Base-by-base conservation (phyloP, 2,329 filamentous ascomycete genomes). In the Elsinoe arachidis region DNA sequence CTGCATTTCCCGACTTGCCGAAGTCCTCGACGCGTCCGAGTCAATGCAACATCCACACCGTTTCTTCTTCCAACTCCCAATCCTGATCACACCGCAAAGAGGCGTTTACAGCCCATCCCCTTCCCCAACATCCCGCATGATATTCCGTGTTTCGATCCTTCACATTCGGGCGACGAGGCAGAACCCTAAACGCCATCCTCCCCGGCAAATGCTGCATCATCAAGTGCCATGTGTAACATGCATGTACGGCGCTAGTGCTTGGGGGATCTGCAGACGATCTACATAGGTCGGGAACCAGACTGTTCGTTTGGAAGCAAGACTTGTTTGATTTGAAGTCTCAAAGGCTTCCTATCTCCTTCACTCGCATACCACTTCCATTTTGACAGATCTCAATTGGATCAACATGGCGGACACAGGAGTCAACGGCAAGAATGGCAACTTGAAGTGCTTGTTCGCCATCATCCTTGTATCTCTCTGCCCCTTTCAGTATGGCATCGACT, bases 401-500 rank as follows among this genome's bases (percentile, higher is more conserved):
- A 46, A 17, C 41, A 53, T 53, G 49, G 17, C 49, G 34, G 49
- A 53, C 49, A 23, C 34, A n/a, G 19, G 15, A 26, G 69, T 69
- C 61, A 19, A 34, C 21, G 49, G 49, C 49, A 53, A 26, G 33
- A 53, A 34, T 53, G 49, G 49, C 49, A 74, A 78, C 59, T 76
- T 75, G 74, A 74, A 73, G 63, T 77, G 74, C 60, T 69, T 78
- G 41, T 23, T 74, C 5, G 77, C 76, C 19, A 78, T 77, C 58
- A 74, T 74, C 0, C 65, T 79, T 0, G 71, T 79, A 14, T 73
- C 75, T 2, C 72, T 79, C 65, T 76, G 73, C 19, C 76, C 77
- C 0, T 79, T 80, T 60, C 77, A 79, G 59, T 79, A 80, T 64
- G 77, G 77, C 26, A 67, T 77, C 43, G 76, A 80, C 60, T 80